Percentiles rank a stretch among this genome's conserved stretches.
These are phyloP conservation scores for Chenopodium album DNA, from an alignment of 148 eudicot genomes.

Conservation along the genomic window DNA sequence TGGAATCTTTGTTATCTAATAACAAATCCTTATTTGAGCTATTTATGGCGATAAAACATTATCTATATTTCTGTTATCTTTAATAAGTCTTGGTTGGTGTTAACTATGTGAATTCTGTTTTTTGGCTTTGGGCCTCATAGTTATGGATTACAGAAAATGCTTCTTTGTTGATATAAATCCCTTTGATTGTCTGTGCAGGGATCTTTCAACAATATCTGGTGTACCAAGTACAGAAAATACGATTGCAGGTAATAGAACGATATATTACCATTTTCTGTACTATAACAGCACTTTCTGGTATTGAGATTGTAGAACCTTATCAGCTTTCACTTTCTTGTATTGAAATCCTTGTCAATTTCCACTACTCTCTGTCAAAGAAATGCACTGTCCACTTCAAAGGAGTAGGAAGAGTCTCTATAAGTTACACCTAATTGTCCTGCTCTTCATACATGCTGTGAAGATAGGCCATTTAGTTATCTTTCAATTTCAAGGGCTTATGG, in stretches of 20 bases:
- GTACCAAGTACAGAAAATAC: slow-evolving; percentile 90
- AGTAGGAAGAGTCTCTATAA: neutral
- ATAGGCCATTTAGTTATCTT: neutral
- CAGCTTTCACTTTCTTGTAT: neutral
- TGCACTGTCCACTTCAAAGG: neutral
- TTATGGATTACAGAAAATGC: neutral
- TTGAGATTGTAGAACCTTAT: neutral
- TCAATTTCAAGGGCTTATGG: neutral
- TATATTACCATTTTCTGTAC: neutral
- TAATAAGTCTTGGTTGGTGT: neutral
- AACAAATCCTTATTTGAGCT: neutral
- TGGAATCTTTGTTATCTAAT: neutral
- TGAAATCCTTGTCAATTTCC: too few relatives aligned
- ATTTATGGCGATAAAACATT: neutral
- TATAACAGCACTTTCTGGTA: neutral
- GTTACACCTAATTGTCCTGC: neutral
- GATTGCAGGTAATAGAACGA: slow-evolving; percentile 62
- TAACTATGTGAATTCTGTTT: neutral
- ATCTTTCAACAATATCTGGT: slow-evolving; percentile 92
- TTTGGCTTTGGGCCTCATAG: neutral
- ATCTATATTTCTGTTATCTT: neutral
- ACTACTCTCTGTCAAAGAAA: neutral
- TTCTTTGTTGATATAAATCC: neutral
- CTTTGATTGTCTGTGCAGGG: slow-evolving; percentile 45
- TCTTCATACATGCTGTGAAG: neutral